Percentiles rank a stretch among this genome's conserved stretches.
Conservation (phyloP, 192 early-diverging fungal genomes). For the Cetraspora pellucida region DNA sequence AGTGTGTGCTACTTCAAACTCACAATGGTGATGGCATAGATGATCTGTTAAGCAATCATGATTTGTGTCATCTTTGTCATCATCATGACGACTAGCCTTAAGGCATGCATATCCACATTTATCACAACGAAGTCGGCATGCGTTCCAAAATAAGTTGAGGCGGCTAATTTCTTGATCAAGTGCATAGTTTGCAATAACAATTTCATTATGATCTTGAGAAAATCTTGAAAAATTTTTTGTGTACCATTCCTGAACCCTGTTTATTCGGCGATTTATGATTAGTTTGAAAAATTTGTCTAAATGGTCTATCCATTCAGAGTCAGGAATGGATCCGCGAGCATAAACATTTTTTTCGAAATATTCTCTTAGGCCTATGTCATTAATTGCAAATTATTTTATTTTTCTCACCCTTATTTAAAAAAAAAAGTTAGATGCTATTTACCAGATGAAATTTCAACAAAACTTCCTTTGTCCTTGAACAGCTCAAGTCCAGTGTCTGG, state of each 20-base stretch:
- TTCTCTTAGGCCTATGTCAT: background rate
- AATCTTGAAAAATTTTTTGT: constrained; percentile 9
- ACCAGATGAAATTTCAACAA: constrained; percentile 26
- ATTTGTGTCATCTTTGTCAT: constrained; percentile 9
- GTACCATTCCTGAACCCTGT: constrained; percentile 34
- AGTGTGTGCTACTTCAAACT: constrained; percentile 27
- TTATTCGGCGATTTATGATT: constrained; percentile 21
- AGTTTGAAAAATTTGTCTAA: constrained; percentile 24
- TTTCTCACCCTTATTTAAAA: too few relatives aligned
- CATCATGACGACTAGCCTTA: constrained; percentile 27
- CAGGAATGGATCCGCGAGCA: background rate
- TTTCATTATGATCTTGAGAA: constrained; percentile 28
- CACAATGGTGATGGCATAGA: constrained; percentile 22
- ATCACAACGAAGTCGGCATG: constrained; percentile 25
- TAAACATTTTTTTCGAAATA: constrained; percentile 27
- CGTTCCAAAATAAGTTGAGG: constrained; percentile 24
- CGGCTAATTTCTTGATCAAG: constrained; percentile 31
- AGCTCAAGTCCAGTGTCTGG: constrained; percentile 19
- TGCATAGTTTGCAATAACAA: constrained; percentile 18
- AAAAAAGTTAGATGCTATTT: too few relatives aligned
- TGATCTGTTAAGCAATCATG: constrained; percentile 38
- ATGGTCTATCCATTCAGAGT: constrained; percentile 23
- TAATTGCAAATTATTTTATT: too few relatives aligned
- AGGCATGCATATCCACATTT: constrained; percentile 23
- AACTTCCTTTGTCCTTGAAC: constrained; percentile 4